phyloP scores from a whole-genome alignment of 306 rosid species.

The Alnus rubra region DNA sequence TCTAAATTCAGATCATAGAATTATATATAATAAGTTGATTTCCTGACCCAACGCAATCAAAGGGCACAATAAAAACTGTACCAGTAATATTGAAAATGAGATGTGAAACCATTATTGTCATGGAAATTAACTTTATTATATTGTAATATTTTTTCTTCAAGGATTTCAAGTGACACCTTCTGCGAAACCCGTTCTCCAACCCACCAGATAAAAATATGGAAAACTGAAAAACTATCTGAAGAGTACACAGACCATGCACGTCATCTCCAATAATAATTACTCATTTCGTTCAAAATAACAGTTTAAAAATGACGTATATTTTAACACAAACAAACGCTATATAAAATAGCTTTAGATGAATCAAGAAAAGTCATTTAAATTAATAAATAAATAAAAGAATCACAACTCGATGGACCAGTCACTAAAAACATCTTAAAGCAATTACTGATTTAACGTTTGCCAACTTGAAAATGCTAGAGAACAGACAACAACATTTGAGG shows the following conservation, averaged over 20 bases:
- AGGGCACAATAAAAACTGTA: neutral
- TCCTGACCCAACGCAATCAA: neutral
- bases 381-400: too few relatives aligned
- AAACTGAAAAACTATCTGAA: neutral
- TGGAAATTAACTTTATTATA: neutral
- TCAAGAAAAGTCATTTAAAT: too few relatives aligned
- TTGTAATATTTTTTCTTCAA: neutral
- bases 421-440: too few relatives aligned
- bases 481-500: neutral
- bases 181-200: neutral
- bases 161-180: neutral
- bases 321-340: too few relatives aligned
- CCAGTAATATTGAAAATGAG: neutral
- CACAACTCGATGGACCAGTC: too few relatives aligned
- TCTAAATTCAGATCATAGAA: too few relatives aligned
- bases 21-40: neutral
- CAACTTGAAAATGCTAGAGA: neutral
- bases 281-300: too few relatives aligned
- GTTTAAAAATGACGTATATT: too few relatives aligned
- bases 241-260: neutral
- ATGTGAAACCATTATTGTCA: neutral
- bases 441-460: neutral
- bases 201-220: neutral
- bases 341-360: too few relatives aligned
- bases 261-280: too few relatives aligned